phyloP scores from a whole-genome alignment of 2,329 filamentous ascomycete genomes.

The Botrytis sinoallii region DNA sequence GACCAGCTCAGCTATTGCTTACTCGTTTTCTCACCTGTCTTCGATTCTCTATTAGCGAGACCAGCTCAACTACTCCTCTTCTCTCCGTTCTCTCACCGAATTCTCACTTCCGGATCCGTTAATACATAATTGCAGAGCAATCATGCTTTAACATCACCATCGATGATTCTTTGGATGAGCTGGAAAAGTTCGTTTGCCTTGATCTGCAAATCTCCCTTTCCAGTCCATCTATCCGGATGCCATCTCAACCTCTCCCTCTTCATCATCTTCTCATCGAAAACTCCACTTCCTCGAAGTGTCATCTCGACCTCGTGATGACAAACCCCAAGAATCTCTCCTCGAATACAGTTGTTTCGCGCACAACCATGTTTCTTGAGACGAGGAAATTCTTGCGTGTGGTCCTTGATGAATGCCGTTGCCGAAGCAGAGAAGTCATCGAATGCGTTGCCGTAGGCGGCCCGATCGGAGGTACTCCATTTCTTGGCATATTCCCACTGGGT shows the following conservation, averaged over 20 bases:
- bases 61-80: background rate
- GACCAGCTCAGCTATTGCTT: background rate
- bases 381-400: background rate
- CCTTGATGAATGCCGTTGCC: background rate
- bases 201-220: background rate
- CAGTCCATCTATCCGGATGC: constrained; percentile 20
- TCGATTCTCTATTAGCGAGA: background rate
- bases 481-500: background rate
- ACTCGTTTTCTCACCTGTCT: background rate
- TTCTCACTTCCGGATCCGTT: background rate
- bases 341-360: background rate
- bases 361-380: background rate
- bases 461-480: background rate
- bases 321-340: background rate
- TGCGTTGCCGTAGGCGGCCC: background rate
- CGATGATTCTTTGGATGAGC: constrained; percentile 16
- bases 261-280: background rate
- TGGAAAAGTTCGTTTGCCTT: constrained; percentile 18
- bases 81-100: background rate
- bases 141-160: background rate
- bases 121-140: background rate
- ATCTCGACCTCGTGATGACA: constrained; percentile 17
- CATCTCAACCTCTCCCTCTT: constrained; percentile 19
- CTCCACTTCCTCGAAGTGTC: background rate
- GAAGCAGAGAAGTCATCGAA: background rate